Percentiles rank a stretch among this genome's conserved stretches.
phyloP scores from a whole-genome alignment of 805 yeast species.

The Clavispora phyllophila region DNA sequence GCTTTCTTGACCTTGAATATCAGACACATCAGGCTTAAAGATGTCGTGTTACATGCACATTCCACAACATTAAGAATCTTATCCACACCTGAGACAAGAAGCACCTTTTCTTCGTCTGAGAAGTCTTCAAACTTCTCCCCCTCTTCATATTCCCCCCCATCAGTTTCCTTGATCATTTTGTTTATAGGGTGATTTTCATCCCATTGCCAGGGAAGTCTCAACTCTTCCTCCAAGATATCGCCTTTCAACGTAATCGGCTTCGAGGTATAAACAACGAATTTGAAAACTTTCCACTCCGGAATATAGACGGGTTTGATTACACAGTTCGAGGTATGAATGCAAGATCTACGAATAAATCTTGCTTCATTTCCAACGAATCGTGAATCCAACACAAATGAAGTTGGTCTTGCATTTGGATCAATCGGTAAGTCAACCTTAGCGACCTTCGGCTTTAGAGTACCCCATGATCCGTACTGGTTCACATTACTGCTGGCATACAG shows the following conservation, averaged over 20 bases:
- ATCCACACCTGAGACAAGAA: conserved; percentile 57
- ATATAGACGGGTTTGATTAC: conserved; percentile 47
- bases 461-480: conserved; percentile 77
- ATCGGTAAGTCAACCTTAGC: conserved; percentile 17
- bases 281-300: conserved; percentile 36
- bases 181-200: conserved; percentile 71
- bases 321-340: conserved; percentile 63
- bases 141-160: conserved; percentile 17
- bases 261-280: conserved; percentile 53
- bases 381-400: conserved; percentile 72
- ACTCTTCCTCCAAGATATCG: conserved; percentile 46
- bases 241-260: conserved; percentile 41
- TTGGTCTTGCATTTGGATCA: conserved; percentile 20
- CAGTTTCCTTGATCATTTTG: conserved; percentile 35
- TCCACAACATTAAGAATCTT: conserved; percentile 57
- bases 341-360: conserved; percentile 69
- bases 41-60: conserved; percentile 52
- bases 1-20: conserved; percentile 58
- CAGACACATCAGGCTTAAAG: conserved; percentile 43
- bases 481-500: conserved; percentile 59
- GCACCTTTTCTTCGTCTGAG: conserved; percentile 47
- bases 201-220: conserved; percentile 88
- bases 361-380: conserved; percentile 72
- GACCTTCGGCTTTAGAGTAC: conserved; percentile 49
- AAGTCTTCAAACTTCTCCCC: conserved; percentile 49